Conservation (phyloP, 2,329 filamentous ascomycete genomes). For the Diaporthe sp. region DNA sequence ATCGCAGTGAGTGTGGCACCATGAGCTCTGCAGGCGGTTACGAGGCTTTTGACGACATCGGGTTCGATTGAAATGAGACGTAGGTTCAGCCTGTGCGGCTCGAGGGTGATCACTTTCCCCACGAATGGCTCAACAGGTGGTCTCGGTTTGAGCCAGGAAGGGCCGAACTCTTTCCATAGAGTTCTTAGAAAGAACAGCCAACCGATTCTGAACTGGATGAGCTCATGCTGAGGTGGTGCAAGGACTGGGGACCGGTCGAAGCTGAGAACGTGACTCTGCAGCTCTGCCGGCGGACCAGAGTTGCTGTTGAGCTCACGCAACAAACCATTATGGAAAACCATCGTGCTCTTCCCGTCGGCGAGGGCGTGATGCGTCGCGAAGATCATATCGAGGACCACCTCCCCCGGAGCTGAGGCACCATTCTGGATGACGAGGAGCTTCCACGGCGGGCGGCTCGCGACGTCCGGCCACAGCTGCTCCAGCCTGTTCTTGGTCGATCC, state of each 20-base stretch:
- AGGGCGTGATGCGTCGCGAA: constrained; percentile 68
- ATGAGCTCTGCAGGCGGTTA: constrained; percentile 57
- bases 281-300: constrained; percentile 34
- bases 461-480: constrained; percentile 56
- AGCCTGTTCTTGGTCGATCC: constrained; percentile 55
- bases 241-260: constrained; percentile 51
- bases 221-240: constrained; percentile 56
- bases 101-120: constrained; percentile 52
- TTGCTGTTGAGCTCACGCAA: constrained; percentile 56
- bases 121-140: constrained; percentile 53
- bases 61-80: constrained; percentile 54
- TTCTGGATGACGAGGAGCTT: constrained; percentile 55
- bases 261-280: constrained; percentile 47
- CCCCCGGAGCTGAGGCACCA: constrained; percentile 36
- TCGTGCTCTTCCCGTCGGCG: constrained; percentile 64
- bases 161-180: constrained; percentile 57
- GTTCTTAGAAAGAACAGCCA: constrained; percentile 55
- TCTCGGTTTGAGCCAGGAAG: constrained; percentile 53
- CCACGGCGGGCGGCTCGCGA: constrained; percentile 61
- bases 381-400: constrained; percentile 54
- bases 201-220: constrained; percentile 57
- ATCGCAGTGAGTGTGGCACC: constrained; percentile 63
- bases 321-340: constrained; percentile 63
- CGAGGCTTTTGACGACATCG: constrained; percentile 48
- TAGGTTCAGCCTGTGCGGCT: constrained; percentile 54